These are phyloP conservation scores for Mycena maculata DNA, from an alignment of 768 basidiomycete genomes.

Conservation along the genomic window DNA sequence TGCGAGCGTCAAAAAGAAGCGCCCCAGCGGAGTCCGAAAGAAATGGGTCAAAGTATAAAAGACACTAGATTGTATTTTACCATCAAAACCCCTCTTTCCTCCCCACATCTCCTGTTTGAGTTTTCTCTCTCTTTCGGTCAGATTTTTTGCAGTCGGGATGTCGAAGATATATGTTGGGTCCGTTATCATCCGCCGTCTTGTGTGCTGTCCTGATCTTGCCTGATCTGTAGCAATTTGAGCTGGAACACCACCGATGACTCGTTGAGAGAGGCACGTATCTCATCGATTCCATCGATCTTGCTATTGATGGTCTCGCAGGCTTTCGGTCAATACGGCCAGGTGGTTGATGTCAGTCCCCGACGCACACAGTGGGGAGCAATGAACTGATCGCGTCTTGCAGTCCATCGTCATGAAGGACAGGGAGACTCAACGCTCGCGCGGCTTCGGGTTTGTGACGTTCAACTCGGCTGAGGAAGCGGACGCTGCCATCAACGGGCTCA, in stretches of 20 bases:
- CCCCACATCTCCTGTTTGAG: conserved; percentile 27
- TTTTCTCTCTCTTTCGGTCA: conserved; percentile 23
- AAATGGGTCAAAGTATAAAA: conserved; percentile 21
- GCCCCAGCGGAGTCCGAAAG: conserved; percentile 13
- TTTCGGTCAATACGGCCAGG: conserved; percentile 20
- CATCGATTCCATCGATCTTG: neutral
- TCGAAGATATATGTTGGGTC: conserved; percentile 31
- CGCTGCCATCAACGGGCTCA: conserved; percentile 23
- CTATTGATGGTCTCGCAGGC: conserved; percentile 9
- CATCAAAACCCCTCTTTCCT: conserved; percentile 22
- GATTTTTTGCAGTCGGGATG: conserved; percentile 22
- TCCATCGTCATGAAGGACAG: conserved; percentile 29
- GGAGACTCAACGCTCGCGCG: conserved; percentile 22
- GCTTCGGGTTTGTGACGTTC: conserved; percentile 29
- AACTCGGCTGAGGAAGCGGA: conserved; percentile 19
- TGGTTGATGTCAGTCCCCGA: conserved; percentile 10
- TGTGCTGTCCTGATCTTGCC: conserved; percentile 36
- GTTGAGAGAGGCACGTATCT: conserved; percentile 5
- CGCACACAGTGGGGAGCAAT: too few relatives aligned
- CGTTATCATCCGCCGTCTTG: conserved; percentile 11
- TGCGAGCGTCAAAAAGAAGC: conserved; percentile 2
- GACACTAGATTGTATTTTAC: neutral
- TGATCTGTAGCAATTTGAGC: conserved; percentile 36
- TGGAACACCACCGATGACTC: conserved; percentile 30
- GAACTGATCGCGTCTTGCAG: conserved; percentile 3